Evolutionary conservation across 2,329 filamentous ascomycete genomes (phyloP), one percentile per base, ranked within the genome.

Genomic region (Aspergillus glaucus): DNA sequence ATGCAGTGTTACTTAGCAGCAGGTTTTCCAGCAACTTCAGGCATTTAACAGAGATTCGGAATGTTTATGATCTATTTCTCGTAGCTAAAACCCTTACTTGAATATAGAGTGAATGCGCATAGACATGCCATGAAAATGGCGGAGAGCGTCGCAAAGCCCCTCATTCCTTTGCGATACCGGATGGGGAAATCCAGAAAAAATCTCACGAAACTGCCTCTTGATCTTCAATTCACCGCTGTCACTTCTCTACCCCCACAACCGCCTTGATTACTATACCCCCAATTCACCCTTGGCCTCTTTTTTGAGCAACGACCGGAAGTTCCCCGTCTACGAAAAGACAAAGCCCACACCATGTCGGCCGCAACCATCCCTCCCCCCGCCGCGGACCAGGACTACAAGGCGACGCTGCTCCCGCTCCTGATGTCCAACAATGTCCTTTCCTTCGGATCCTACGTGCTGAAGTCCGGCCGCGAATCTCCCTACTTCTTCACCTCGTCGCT

Each of bases 401-500:
- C 61, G 34, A 62, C 60, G 14, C 61, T 73, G 9, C 59, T 73
- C 30, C 64, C 66, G 8, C 53, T 68, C 32, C 62, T 71, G 37
- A 62, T 72, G 46, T 62, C 68, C 55, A 67, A 65, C 57, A 67
- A 66, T 49, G 70, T 69, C 47, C 63, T 74, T 39, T 64, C 69
- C 17, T 73, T 73, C 55, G 70, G 70, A 48, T 64, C 64, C 44
- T 73, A 65, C 74, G 87, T 90, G 60, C 82, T 98, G 65, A 98
- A 98, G 75, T 96, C 91, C 47, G 88, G 88, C 72, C 88, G 92
- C 63, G 66, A 71, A 61, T 95, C 90, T 10, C 93, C 93, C 39
- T 97, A 97, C 79, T 97, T 97, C 78, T 95, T 97, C 83, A 96
- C 95, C 71, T 90, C 91, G 43, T 90, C 91, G 51, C 82, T 88